Conservation (phyloP, 1,284 basidiomycete species). For the Testicularia cyperi region DNA sequence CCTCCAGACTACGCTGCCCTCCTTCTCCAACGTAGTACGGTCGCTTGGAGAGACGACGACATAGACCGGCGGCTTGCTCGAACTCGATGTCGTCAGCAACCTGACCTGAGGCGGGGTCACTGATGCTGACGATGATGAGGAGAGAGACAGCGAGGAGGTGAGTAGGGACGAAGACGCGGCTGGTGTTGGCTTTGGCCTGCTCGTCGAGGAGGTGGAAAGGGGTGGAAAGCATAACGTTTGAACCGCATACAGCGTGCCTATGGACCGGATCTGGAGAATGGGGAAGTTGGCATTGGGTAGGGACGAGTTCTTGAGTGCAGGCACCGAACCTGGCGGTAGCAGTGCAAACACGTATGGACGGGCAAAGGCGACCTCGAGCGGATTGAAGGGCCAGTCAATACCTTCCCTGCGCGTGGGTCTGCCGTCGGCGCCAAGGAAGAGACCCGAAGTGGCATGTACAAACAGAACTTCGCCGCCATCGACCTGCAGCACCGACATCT, state of each 20-base stretch:
- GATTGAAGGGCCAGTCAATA: constrained; percentile 76
- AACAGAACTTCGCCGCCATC: constrained; percentile 62
- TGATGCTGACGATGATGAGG: constrained; percentile 1
- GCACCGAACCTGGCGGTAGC: constrained; percentile 39
- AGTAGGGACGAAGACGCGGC: too few relatives aligned
- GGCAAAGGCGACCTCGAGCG: constrained; percentile 78
- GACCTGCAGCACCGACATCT: constrained; percentile 68
- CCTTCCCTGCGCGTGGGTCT: constrained; percentile 67
- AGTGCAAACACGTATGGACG: constrained; percentile 77
- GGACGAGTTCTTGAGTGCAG: constrained; percentile 23
- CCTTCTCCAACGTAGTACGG: constrained; percentile 30
- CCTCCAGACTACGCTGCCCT: constrained; percentile 69
- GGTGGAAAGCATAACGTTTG: constrained; percentile 45
- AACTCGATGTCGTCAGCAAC: constrained; percentile 33
- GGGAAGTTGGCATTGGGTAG: constrained; percentile 31
- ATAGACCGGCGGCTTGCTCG: constrained; percentile 33
- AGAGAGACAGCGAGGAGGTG: too few relatives aligned
- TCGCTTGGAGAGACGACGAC: constrained; percentile 34
- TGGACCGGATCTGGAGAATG: constrained; percentile 43
- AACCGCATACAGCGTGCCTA: constrained; percentile 41
- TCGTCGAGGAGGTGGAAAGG: not conserved
- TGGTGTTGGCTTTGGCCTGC: too few relatives aligned
- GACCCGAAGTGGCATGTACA: constrained; percentile 58
- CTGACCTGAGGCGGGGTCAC: constrained; percentile 26
- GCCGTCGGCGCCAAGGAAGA: constrained; percentile 73